Base-by-base conservation (phyloP, 2,329 filamentous ascomycete species). In the Phaeoacremonium minimum region DNA sequence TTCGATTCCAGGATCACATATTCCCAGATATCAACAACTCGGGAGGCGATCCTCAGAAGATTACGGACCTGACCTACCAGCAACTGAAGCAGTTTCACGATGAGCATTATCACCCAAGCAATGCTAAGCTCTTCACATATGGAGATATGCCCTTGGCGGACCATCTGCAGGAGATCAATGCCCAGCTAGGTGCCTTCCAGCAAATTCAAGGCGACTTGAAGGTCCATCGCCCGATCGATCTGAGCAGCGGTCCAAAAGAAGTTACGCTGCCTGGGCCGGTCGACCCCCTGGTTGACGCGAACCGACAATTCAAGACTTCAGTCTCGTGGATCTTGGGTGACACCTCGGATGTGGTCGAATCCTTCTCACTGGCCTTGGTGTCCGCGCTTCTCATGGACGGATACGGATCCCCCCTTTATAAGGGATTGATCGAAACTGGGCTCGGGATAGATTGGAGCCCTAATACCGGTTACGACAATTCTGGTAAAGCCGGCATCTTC, bases 1-100 rank as follows among this genome's bases (percentile, higher is more conserved):
- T 96, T 48, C 78, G 85, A 36, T 98, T 95, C 62, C 88, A 95
- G 56, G 89, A 97, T 51, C 85, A 93, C 57, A 87, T 98, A 36
- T 93, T 95, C 56, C 93, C 93, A 0, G 84, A 85, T 26, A 85
- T 98, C 58, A 86, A 98, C 66, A 97, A 98, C 65, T 97, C 91
- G 2, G 93, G 93, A 20, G 93, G 93, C 37, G 93, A 98, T 56
- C 93, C 93, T 0, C 84, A 93, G 53, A 94, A 91, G 61, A 98
- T 98, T 51, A 96, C 93, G 18, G 87, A 97, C 50, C 68, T 98
- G 42, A 97, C 90, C 1, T 90, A 96, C 61, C 80, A 91, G 51
- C 87, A 96, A 57, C 70, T 98, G 33, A 85, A 82, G 53, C 77
- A 83, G 29, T 98, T 95, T 59, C 94, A 97, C 47, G 83, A 83